Evolutionary conservation across 2,329 filamentous ascomycete species (phyloP).

Genomic region (Colletotrichum tanaceti): DNA sequence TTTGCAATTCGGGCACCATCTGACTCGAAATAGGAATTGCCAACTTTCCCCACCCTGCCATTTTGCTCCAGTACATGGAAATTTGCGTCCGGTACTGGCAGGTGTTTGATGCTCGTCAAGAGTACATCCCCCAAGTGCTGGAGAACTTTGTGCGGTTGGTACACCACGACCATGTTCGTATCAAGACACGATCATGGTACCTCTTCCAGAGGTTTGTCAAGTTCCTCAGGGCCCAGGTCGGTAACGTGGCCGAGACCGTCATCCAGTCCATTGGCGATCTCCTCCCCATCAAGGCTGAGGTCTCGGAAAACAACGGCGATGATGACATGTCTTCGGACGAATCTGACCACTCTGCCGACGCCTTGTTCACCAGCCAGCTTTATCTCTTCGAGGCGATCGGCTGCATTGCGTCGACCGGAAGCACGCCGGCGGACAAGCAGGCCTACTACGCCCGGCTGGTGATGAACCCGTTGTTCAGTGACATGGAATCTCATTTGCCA

Average conservation of each 20-base stretch:
- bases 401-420: slow-evolving; percentile 84
- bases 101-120: slow-evolving; percentile 88
- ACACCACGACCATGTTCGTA: slow-evolving; percentile 87
- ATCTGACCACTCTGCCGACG: slow-evolving; percentile 88
- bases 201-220: slow-evolving; percentile 94
- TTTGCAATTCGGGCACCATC: slow-evolving; percentile 33
- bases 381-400: slow-evolving; percentile 96
- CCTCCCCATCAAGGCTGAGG: slow-evolving; percentile 88
- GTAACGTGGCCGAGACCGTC: slow-evolving; percentile 89
- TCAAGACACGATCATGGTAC: slow-evolving; percentile 95
- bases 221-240: slow-evolving; percentile 84
- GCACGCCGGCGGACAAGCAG: slow-evolving; percentile 85
- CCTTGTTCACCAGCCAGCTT: slow-evolving; percentile 89
- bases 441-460: slow-evolving; percentile 87
- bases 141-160: slow-evolving; percentile 92
- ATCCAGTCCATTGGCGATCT: slow-evolving; percentile 91
- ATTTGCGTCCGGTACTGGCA: slow-evolving; percentile 94
- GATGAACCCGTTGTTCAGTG: slow-evolving; percentile 88
- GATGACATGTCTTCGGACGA: slow-evolving; percentile 97
- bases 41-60: slow-evolving; percentile 87
- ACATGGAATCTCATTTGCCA: slow-evolving; percentile 83
- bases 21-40: slow-evolving; percentile 73
- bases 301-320: slow-evolving; percentile 80
- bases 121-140: slow-evolving; percentile 85
- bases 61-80: slow-evolving; percentile 97